phyloP scores from a whole-genome alignment of 495 filamentous ascomycete genomes.

The Penicillium maclennaniae region DNA sequence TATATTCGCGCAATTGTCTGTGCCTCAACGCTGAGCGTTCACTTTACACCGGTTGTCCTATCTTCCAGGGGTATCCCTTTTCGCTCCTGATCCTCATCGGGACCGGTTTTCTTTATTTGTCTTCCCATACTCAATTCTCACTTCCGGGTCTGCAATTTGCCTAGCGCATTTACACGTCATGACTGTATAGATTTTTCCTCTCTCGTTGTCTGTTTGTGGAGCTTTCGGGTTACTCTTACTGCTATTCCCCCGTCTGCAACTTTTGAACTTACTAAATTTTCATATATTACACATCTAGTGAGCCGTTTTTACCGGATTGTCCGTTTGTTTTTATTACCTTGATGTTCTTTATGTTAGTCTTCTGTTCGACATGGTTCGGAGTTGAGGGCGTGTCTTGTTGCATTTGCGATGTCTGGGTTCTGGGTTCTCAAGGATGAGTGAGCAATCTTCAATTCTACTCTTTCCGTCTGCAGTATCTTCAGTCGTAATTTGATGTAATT shows the following conservation, averaged over 20 bases:
- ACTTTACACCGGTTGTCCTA: constrained; percentile 1
- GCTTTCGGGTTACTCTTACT: constrained; percentile 14
- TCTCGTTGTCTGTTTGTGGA: constrained; percentile 14
- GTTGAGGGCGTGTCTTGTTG: constrained; percentile 14
- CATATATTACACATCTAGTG: constrained; percentile 26
- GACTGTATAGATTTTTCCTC: constrained; percentile 30
- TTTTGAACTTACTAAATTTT: neutral
- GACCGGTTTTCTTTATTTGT: neutral
- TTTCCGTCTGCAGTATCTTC: neutral
- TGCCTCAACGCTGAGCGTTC: constrained; percentile 15
- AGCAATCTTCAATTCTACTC: neutral
- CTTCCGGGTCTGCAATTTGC: constrained; percentile 2
- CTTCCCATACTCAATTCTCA: neutral
- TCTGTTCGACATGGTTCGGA: constrained; percentile 21
- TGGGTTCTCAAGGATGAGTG: neutral
- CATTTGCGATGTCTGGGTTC: neutral
- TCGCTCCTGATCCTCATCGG: neutral
- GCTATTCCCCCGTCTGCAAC: constrained; percentile 18
- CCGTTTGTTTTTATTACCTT: constrained; percentile 2
- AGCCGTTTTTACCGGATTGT: constrained; percentile 1
- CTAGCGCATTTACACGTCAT: constrained; percentile 24
- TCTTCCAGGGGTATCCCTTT: neutral
- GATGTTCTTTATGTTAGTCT: neutral
- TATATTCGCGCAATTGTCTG: neutral
- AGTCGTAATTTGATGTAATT: neutral